Base-by-base conservation (phyloP, 2,329 filamentous ascomycete genomes). In the Aspergillus sergii region DNA sequence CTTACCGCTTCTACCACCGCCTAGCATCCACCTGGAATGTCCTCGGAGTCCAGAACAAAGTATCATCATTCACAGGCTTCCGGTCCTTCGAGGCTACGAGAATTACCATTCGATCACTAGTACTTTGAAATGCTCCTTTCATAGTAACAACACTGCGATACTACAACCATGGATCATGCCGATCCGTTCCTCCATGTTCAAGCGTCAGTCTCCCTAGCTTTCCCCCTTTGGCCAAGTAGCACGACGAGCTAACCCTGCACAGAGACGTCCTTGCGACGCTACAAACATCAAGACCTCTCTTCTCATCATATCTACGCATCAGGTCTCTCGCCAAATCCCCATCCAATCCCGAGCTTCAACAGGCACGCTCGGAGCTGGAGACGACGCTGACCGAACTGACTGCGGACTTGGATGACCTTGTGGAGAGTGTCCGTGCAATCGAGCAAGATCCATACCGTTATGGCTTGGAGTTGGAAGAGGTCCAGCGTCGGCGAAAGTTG, bases 261-360 rank as follows among this genome's bases (percentile, higher is more conserved):
- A 97, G 93, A 80, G 95, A 99, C 81, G 92, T 98, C 69, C 89
- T 96, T 69, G 82, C 89, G 67, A 91, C 96, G 65, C 89, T 99
- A 67, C 86, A 90, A 68, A 88, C 88, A 16, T 91, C 92, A 59
- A 90, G 94, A 11, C 90, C 94, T 58, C 89, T 97, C 62, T 97
- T 97, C 84, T 89, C 91, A 67, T 97, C 94, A 19, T 99, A 97
- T 83, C 87, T 97, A 50, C 94, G 95, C 75, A 99, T 99, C 81
- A 92, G 93, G 74, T 95, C 93, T 53, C 89, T 96, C 30, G 87
- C 89, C 63, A 89, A 89, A 46, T 86, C 87, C 10, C 81, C 89
- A 16, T 84, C 84, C 50, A 94, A 92, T 21, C 93, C 93, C 14
- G 87, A 90, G 76, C 85, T 89, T 21, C 78, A 83, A 51, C 87